Base-by-base conservation (phyloP, 306 rosid genomes). In the Medicago lupulina region DNA sequence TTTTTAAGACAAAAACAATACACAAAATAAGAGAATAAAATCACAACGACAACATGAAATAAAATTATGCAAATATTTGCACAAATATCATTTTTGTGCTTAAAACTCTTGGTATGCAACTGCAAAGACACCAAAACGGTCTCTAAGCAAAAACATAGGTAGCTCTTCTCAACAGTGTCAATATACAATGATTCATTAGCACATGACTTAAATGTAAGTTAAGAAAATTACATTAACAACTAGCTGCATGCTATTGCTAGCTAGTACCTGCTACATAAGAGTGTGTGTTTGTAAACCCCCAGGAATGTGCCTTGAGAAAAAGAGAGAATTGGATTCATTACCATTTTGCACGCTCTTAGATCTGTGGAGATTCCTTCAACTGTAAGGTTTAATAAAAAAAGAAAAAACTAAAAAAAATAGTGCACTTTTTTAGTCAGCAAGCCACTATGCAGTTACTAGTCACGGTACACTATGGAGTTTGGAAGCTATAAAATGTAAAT, bases 281-380 rank as follows among this genome's bases (percentile, higher is more conserved):
- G 75, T 6, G 55, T 9, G 55, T 21, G 31, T n/a, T 50, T 54
- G 18, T 44, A 43, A 70, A 74, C 71, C 46, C 39, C 75, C 58
- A 50, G 46, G 61, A 61, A 46, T 2, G 9, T 14, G 65, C 76
- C 39, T 17, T 51, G 40, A 36, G 47, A 34, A 39, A 67, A 54
- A 49, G 36, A 44, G 14, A 64, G 73, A 79, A 65, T 65, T 36
- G 55, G 71, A 70, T 59, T 80, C 73, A 38, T 55, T 53, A 51
- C 64, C 60, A 76, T 59, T 74, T 67, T 44, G 73, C 82, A 66
- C 58, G 41, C 55, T 40, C 67, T 72, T 75, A 34, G 38, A 34
- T 34, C 46, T 43, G 6, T 64, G 39, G 19, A 59, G 66, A 61
- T 80, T 71, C 64, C 87, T 80, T 76, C 74, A 15, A 10, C 59